Evolutionary conservation across 768 basidiomycete genomes (phyloP).

Genomic region (Megacollybia marginata): DNA sequence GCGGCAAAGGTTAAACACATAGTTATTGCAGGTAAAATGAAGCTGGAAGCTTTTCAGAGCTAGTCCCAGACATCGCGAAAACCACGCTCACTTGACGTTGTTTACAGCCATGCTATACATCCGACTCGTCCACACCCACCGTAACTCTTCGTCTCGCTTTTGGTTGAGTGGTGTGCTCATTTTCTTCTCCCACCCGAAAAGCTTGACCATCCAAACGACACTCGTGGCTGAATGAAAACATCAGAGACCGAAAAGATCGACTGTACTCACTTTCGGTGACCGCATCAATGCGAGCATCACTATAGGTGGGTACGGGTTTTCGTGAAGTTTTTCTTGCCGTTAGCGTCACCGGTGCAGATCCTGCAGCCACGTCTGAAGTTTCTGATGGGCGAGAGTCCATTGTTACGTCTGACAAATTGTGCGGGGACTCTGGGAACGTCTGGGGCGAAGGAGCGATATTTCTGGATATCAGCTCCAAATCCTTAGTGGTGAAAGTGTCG

Average conservation of each 20-base stretch:
- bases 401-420: background rate
- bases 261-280: conserved; percentile 35
- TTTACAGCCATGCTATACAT: background rate
- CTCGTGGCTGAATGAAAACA: conserved; percentile 21
- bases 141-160: conserved; percentile 1
- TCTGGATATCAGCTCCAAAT: no score
- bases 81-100: background rate
- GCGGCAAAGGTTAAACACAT: conserved; percentile 39
- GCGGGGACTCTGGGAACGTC: conserved; percentile 3
- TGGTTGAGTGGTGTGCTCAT: background rate
- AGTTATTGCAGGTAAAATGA: conserved; percentile 38
- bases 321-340: conserved; percentile 30
- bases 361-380: background rate
- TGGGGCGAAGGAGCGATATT: background rate
- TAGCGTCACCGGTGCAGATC: background rate
- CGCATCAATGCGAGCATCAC: conserved; percentile 36
- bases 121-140: conserved; percentile 1
- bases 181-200: conserved; percentile 11
- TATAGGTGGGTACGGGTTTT: conserved; percentile 53
- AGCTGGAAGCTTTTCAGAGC: conserved; percentile 18
- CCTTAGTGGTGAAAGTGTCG: no score
- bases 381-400: background rate
- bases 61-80: background rate
- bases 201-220: conserved; percentile 43
- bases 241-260: conserved; percentile 15